Evolutionary conservation across 495 filamentous ascomycete species (phyloP).

Genomic region (Cladorrhinum samala): DNA sequence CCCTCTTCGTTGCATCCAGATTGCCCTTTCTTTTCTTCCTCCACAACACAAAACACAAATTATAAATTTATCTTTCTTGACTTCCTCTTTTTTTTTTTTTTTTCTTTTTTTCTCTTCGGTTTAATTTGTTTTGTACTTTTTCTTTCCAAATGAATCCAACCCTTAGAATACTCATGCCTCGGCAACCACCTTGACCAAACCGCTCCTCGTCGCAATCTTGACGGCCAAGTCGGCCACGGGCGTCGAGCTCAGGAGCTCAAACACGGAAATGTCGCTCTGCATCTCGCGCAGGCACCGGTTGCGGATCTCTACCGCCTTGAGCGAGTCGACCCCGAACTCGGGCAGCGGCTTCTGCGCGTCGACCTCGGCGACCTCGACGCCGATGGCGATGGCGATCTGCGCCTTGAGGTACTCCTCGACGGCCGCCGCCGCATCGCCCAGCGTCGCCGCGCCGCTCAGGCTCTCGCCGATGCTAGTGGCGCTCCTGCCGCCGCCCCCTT

Average conservation of each 20-base stretch:
- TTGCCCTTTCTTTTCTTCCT: too few relatives aligned
- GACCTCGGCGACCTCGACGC: constrained; percentile 19
- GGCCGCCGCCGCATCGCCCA: constrained; percentile 11
- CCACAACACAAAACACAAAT: too few relatives aligned
- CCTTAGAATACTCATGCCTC: too few relatives aligned
- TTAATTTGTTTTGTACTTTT: too few relatives aligned
- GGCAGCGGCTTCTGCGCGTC: constrained; percentile 26
- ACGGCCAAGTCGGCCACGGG: not conserved
- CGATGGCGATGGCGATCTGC: constrained; percentile 26
- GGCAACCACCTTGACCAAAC: not conserved
- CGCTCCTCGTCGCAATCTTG: not conserved
- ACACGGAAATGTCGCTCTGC: constrained; percentile 38
- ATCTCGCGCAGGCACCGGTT: constrained; percentile 48
- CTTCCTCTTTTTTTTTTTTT: too few relatives aligned
- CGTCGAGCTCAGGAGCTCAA: constrained; percentile 40
- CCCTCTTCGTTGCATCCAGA: too few relatives aligned
- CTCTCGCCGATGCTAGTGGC: not conserved
- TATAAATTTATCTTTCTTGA: too few relatives aligned
- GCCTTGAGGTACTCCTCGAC: constrained; percentile 23
- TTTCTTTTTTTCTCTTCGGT: too few relatives aligned
- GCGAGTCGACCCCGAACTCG: constrained; percentile 48
- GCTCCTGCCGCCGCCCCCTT: not conserved
- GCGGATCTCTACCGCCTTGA: constrained; percentile 53
- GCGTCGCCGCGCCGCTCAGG: not conserved
- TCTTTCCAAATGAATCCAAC: too few relatives aligned